Conservation (phyloP, 179 eudicot genomes). For the Vitellaria paradoxa region DNA sequence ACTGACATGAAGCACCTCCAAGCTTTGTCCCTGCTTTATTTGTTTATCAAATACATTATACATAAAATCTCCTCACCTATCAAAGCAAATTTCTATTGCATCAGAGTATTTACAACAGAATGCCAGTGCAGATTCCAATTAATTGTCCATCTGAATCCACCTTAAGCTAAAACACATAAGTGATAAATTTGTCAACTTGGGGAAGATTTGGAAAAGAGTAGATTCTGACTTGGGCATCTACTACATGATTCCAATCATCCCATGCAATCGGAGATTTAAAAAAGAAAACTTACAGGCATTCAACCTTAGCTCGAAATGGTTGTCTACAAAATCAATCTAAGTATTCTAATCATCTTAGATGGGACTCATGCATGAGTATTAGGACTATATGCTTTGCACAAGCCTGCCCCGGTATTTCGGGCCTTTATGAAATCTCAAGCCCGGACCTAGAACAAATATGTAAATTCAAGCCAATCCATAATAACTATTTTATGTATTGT, state of each 20-base stretch:
- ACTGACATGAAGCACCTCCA: not conserved
- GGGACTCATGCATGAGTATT: no score
- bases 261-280: not conserved
- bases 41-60: not conserved
- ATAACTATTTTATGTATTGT: no score
- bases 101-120: not conserved
- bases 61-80: not conserved
- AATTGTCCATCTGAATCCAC: not conserved
- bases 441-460: no score
- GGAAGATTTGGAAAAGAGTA: not conserved
- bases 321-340: not conserved
- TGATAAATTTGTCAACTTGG: not conserved
- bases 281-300: not conserved
- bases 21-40: not conserved
- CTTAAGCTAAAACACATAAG: not conserved
- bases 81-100: not conserved
- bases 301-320: not conserved
- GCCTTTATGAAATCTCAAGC: no score
- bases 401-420: no score
- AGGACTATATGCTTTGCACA: no score
- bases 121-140: not conserved
- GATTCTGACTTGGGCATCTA: not conserved
- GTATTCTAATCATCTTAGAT: not conserved
- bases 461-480: no score
- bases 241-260: not conserved